These are phyloP conservation scores for Dictyostelium capitatum DNA, from an alignment of 78 protist species.

Conservation along the genomic window DNA sequence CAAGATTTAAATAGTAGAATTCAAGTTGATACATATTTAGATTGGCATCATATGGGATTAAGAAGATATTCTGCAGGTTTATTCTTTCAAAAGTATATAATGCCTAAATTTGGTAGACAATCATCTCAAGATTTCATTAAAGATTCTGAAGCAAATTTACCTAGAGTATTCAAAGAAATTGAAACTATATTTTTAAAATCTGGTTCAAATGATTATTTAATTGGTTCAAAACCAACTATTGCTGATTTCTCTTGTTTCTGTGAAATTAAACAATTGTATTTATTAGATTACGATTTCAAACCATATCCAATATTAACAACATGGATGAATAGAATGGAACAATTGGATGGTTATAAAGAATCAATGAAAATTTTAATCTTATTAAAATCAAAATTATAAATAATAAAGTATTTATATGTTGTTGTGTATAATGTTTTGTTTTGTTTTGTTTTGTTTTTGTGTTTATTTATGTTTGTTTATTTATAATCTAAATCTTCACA, in stretches of 20 bases:
- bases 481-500: conserved; percentile 1
- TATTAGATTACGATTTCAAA: neutral
- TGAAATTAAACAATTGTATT: conserved; percentile 27
- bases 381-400: neutral
- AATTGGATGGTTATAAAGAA: conserved; percentile 2
- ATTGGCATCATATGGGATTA: conserved; percentile 40
- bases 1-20: neutral
- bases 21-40: conserved; percentile 22
- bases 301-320: neutral
- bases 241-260: conserved; percentile 47
- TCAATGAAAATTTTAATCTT: neutral
- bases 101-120: neutral
- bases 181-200: conserved; percentile 9
- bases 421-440: no score
- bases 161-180: neutral
- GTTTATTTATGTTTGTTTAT: neutral
- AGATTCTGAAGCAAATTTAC: neutral
- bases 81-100: conserved; percentile 21
- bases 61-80: neutral
- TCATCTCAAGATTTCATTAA: neutral
- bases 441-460: no score
- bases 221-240: neutral
- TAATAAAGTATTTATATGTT: no score
- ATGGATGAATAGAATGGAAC: conserved; percentile 37
- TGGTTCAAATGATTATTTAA: neutral